A percentile compares a stretch with the other conserved stretches of the same genome.
phyloP scores from a whole-genome alignment of 371 early-diverging fungal species.

The Apophysomyces trapeziformis region DNA sequence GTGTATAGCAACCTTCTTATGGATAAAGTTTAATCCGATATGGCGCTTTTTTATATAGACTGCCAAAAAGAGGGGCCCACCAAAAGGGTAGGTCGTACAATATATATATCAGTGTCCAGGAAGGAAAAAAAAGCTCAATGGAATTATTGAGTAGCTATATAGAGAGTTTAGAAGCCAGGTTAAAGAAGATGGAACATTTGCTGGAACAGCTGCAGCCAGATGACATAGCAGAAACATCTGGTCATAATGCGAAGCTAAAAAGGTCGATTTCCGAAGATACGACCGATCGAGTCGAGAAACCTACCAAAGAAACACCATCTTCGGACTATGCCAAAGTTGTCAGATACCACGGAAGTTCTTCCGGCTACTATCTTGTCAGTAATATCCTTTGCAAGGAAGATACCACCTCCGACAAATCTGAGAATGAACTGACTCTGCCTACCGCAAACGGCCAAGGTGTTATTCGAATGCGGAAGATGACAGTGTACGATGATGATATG shows the following conservation, averaged over 20 bases:
- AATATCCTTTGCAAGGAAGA: slow-evolving; percentile 23
- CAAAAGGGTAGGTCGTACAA: slow-evolving; percentile 45
- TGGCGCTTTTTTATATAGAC: slow-evolving; percentile 23
- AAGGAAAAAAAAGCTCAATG: slow-evolving; percentile 4
- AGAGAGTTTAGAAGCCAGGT: slow-evolving; percentile 47
- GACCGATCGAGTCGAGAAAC: neutral
- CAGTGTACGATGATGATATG: slow-evolving; percentile 40
- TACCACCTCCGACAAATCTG: neutral
- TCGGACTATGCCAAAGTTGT: slow-evolving; percentile 19
- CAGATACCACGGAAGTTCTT: slow-evolving; percentile 52
- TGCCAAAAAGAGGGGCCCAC: slow-evolving; percentile 51
- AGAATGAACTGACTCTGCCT: slow-evolving; percentile 1
- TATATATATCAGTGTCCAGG: neutral
- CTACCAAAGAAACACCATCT: neutral
- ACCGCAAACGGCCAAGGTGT: slow-evolving; percentile 14
- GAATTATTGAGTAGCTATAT: slow-evolving; percentile 32
- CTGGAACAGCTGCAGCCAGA: slow-evolving; percentile 36
- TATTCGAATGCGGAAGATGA: slow-evolving; percentile 27
- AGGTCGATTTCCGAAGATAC: slow-evolving; percentile 16
- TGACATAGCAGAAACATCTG: slow-evolving; percentile 5
- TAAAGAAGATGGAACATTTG: slow-evolving; percentile 45
- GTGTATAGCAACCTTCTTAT: neutral
- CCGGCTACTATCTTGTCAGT: slow-evolving; percentile 47
- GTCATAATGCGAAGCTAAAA: slow-evolving; percentile 13
- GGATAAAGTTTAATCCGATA: slow-evolving; percentile 3